Evolutionary conservation across 2,329 filamentous ascomycete genomes (phyloP), one percentile per base, ranked within the genome.

Genomic region (Xylariaceae sp.): DNA sequence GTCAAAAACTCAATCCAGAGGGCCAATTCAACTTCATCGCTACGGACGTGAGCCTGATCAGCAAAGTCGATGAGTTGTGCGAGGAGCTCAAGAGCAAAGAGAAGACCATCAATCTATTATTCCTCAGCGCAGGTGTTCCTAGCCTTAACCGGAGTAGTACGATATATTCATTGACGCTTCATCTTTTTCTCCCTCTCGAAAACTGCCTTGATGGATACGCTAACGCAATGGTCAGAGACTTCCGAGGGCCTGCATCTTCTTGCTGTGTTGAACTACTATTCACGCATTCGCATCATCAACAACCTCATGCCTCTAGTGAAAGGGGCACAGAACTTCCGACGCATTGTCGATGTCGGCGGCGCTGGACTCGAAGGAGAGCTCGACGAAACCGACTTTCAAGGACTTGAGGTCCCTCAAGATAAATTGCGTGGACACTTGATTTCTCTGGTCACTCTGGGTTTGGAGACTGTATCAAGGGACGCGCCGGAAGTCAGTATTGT

Each of bases 21-120:
- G 75, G 72, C 7, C 57, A 67, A 11, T 75, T 71, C 49, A 67
- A 59, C 27, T 80, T 78, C 58, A 60, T 77, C 18, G 58, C 67
- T n/a, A 47, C 47, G 4, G 45, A 51, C 11, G 47, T 53, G 11
- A 53, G 51, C 30, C 17, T 53, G 31, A 46, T 55, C 22, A 33
- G 45, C 19, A 36, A 33, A 7, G 45, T 55, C 18, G 53, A 55
- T 22, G 47, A 55, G 18, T 42, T 55, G 14, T 55, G 53, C 11
- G 32, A 48, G 18, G 47, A 53, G 32, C 48, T 51, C 43, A 53
- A 46, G 45, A 39, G 44, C 10, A 39, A 46, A 11, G 50, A 53
- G 15, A 30, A 44, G 33, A 30, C 7, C n/a, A 47, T 55, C 47
- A 53, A 55, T 14, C 14, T 53, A 30, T 48, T 55, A 1, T 55